Percentiles rank a stretch among this genome's conserved stretches.
phyloP scores from a whole-genome alignment of 495 filamentous ascomycete species.

The Neurospora pannonica region DNA sequence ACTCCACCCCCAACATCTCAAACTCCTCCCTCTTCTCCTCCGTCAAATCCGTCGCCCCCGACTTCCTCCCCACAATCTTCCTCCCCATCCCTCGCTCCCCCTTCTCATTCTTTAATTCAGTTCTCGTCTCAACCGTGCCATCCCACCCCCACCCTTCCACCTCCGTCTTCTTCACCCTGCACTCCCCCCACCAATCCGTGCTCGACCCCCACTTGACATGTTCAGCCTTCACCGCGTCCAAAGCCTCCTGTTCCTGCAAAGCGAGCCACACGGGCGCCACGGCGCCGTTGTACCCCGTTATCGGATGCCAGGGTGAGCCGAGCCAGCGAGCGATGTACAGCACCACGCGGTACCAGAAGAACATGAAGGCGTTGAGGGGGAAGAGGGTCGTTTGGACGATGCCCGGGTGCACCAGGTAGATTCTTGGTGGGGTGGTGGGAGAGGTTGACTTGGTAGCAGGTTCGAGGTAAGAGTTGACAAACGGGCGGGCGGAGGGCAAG shows the following conservation, averaged over 20 bases:
- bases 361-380: constrained; percentile 55
- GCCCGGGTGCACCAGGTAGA: constrained; percentile 79
- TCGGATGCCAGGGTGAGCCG: constrained; percentile 79
- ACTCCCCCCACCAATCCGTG: constrained; percentile 46
- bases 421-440: constrained; percentile 35
- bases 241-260: constrained; percentile 51
- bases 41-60: constrained; percentile 48
- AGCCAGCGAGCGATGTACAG: constrained; percentile 69
- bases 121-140: constrained; percentile 49
- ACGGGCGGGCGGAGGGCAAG: constrained; percentile 52
- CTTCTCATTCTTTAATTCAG: constrained; percentile 35
- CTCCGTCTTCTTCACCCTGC: constrained; percentile 59
- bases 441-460: not conserved
- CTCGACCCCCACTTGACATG: constrained; percentile 79
- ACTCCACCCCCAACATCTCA: constrained; percentile 59
- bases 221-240: constrained; percentile 50
- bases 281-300: constrained; percentile 68
- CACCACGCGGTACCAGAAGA: constrained; percentile 43
- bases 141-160: constrained; percentile 80
- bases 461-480: constrained; percentile 33
- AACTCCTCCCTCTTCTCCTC: constrained; percentile 58
- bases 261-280: constrained; percentile 69
- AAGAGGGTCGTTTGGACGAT: constrained; percentile 74
- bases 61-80: constrained; percentile 43
- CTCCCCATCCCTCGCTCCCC: constrained; percentile 10